Percentiles rank a stretch among this genome's conserved stretches.
phyloP scores from a whole-genome alignment of 1,139 yeast species.

The Blastobotrys illinoisensis region DNA sequence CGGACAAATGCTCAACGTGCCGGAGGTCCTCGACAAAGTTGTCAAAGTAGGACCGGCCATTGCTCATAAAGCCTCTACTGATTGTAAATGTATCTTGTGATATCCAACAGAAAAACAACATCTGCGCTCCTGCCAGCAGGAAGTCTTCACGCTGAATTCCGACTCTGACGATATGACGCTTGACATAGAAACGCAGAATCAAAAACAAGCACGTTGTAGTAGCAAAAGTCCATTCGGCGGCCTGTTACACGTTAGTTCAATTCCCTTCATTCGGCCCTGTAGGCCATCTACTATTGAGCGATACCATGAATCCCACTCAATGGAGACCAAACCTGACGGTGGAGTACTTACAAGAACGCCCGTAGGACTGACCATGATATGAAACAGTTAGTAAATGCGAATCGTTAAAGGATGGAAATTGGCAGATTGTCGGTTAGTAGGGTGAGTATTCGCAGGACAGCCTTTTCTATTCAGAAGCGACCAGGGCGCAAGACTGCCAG shows the following conservation, averaged over 20 bases:
- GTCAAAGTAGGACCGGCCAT: constrained; percentile 24
- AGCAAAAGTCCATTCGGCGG: constrained; percentile 27
- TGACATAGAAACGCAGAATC: constrained; percentile 23
- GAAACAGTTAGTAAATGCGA: background rate
- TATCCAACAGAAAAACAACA: constrained; percentile 27
- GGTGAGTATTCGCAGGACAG: no score
- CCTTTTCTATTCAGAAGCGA: no score
- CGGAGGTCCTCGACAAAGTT: constrained; percentile 18
- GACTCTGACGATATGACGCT: constrained; percentile 21
- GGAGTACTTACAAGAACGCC: constrained; percentile 8
- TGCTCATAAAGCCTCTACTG: constrained; percentile 28
- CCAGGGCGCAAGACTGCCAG: background rate
- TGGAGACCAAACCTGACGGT: background rate
- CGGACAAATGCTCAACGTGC: constrained; percentile 13
- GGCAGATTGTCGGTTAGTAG: background rate
- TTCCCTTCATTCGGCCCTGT: background rate
- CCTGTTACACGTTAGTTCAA: constrained; percentile 5
- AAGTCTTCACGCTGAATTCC: constrained; percentile 29
- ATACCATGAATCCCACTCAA: background rate
- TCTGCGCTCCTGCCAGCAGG: constrained; percentile 25
- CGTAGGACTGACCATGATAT: constrained; percentile 9
- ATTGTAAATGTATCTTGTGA: constrained; percentile 25
- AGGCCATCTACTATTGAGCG: no score
- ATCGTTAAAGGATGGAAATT: background rate
- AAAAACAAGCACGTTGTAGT: constrained; percentile 19